Evolutionary conservation across 495 filamentous ascomycete genomes (phyloP).

Genomic region (Parathielavia hyrcaniae): DNA sequence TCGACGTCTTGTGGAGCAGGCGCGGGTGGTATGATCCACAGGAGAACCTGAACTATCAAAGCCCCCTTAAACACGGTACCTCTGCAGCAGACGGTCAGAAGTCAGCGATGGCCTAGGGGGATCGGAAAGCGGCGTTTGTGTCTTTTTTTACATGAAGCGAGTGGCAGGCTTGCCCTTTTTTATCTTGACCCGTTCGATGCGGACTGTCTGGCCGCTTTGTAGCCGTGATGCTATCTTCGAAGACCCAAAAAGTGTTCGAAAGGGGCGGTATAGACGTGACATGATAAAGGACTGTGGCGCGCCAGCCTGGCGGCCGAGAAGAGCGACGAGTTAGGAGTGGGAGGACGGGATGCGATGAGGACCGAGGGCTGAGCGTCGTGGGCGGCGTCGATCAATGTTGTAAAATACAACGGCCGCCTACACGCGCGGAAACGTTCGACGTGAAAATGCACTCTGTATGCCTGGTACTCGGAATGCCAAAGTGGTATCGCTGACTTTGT

Average conservation of each 20-base stretch:
- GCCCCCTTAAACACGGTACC: constrained; percentile 5
- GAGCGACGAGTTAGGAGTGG: background rate
- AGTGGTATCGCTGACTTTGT: too few relatives aligned
- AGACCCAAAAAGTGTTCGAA: constrained; percentile 21
- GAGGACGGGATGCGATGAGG: background rate
- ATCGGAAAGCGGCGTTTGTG: background rate
- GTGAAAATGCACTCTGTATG: too few relatives aligned
- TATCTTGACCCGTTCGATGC: constrained; percentile 36
- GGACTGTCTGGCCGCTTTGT: constrained; percentile 18
- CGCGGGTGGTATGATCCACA: background rate
- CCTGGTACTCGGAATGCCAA: too few relatives aligned
- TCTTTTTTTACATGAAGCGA: background rate
- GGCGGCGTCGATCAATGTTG: too few relatives aligned
- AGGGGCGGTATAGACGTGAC: constrained; percentile 33
- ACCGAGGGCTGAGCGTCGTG: too few relatives aligned
- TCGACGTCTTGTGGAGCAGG: constrained; percentile 9
- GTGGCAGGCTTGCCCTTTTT: constrained; percentile 16
- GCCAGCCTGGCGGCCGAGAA: constrained; percentile 35
- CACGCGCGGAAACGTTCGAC: too few relatives aligned
- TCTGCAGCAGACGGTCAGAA: background rate
- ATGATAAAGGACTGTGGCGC: constrained; percentile 32
- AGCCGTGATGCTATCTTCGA: constrained; percentile 14
- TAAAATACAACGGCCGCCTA: too few relatives aligned
- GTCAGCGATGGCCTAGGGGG: background rate
- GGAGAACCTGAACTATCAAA: constrained; percentile 30